These are phyloP conservation scores for Coprinopsis sp. DNA, from an alignment of 768 basidiomycete genomes.

Conservation along the genomic window DNA sequence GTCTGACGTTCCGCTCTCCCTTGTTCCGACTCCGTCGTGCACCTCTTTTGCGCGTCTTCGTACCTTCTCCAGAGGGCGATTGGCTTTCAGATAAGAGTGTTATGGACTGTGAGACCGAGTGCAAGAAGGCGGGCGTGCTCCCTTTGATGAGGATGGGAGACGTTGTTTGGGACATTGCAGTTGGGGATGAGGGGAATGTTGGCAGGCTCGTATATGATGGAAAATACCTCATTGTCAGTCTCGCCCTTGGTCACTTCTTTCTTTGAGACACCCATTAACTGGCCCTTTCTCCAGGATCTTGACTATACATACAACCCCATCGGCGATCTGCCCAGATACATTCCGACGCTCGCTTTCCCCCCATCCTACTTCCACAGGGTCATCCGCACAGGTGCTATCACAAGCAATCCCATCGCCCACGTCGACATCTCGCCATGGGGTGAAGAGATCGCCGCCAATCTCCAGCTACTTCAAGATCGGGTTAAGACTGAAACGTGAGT, in stretches of 20 bases:
- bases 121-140: slow-evolving; percentile 61
- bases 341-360: slow-evolving; percentile 75
- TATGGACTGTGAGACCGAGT: slow-evolving; percentile 77
- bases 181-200: slow-evolving; percentile 80
- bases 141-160: slow-evolving; percentile 69
- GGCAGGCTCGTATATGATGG: slow-evolving; percentile 88
- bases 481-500: slow-evolving; percentile 78
- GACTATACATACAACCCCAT: slow-evolving; percentile 75
- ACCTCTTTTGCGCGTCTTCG: slow-evolving; percentile 74
- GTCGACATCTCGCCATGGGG: slow-evolving; percentile 78
- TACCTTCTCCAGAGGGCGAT: slow-evolving; percentile 81
- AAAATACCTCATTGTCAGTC: slow-evolving; percentile 75
- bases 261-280: slow-evolving; percentile 10
- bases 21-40: slow-evolving; percentile 69
- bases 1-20: slow-evolving; percentile 57
- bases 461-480: slow-evolving; percentile 75
- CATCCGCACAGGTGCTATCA: slow-evolving; percentile 55
- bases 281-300: slow-evolving; percentile 56
- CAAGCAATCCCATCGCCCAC: slow-evolving; percentile 60
- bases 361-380: slow-evolving; percentile 90
- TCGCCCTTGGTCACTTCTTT: slow-evolving; percentile 15
- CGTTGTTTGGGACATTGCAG: slow-evolving; percentile 83
- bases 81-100: slow-evolving; percentile 84
- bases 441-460: slow-evolving; percentile 65
- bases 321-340: slow-evolving; percentile 76